Evolutionary conservation across 345 rosid species (phyloP).

Genomic region (Populus davidiana): DNA sequence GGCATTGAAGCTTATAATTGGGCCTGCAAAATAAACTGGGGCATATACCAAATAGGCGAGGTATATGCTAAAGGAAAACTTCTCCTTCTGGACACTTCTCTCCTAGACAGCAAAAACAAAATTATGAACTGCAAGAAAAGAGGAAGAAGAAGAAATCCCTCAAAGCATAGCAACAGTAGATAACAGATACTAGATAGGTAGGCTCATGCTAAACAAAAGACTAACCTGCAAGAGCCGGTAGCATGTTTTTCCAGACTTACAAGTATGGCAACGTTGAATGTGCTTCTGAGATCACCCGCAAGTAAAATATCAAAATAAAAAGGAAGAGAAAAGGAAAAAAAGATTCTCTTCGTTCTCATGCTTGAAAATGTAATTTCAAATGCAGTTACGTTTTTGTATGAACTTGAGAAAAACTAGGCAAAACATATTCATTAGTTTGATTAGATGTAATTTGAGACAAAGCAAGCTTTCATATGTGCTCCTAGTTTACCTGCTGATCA

Average conservation of each 20-base stretch:
- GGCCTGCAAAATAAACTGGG: conserved; percentile 90
- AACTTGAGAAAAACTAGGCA: not conserved
- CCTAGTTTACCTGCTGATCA: conserved; percentile 58
- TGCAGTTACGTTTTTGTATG: not conserved
- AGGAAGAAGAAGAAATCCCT: not conserved
- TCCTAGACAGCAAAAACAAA: conserved; percentile 46
- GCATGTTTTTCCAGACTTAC: conserved; percentile 60
- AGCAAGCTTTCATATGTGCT: not conserved
- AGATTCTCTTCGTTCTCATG: not conserved
- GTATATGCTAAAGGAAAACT: conserved; percentile 51
- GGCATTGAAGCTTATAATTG: conserved; percentile 85
- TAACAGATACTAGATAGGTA: not conserved
- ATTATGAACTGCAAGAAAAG: conserved; percentile 3
- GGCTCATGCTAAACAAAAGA: conserved; percentile 6
- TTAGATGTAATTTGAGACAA: not conserved
- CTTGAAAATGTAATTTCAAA: not conserved
- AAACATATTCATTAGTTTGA: too few relatives aligned
- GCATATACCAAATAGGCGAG: conserved; percentile 84
- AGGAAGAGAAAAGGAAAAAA: not conserved
- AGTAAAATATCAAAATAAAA: conserved; percentile 7
- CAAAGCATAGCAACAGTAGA: conserved; percentile 6
- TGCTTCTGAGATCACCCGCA: conserved; percentile 48
- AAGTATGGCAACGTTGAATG: conserved; percentile 46
- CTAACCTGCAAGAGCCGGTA: conserved; percentile 56
- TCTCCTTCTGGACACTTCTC: conserved; percentile 40